Evolutionary conservation across 306 rosid genomes (phyloP).

Genomic region (Begonia fuchsioides): DNA sequence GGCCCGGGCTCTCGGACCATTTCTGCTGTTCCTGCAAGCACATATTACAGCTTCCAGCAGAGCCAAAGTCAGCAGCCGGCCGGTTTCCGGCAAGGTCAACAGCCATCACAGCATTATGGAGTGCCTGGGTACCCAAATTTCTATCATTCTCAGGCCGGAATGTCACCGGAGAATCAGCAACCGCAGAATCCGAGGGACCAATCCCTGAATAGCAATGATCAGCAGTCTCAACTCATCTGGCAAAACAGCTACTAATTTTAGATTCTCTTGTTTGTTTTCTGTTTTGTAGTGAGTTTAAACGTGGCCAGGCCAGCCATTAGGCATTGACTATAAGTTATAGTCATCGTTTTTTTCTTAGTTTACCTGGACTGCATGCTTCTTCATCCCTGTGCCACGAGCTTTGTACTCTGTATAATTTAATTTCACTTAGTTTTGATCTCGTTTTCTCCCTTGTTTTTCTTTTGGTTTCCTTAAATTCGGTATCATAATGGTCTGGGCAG

Average conservation of each 20-base stretch:
- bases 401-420: conserved; percentile 51
- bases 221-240: too few relatives aligned
- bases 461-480: too few relatives aligned
- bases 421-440: too few relatives aligned
- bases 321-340: too few relatives aligned
- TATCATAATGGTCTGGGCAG: too few relatives aligned
- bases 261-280: conserved; percentile 23
- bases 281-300: conserved; percentile 11
- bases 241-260: background rate
- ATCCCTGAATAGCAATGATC: background rate
- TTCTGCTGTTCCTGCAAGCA: background rate
- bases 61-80: background rate
- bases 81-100: background rate
- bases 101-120: background rate
- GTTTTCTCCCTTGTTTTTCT: too few relatives aligned
- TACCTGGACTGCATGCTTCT: conserved; percentile 53
- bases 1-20: background rate
- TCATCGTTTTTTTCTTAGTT: conserved; percentile 11
- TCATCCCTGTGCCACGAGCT: conserved; percentile 62
- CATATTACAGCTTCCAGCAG: background rate
- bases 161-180: background rate
- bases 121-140: background rate
- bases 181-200: background rate
- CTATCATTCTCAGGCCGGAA: background rate
- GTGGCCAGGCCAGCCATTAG: too few relatives aligned